Evolutionary conservation across 1,284 basidiomycete genomes (phyloP).

Genomic region (Leccinum subrobustum): DNA sequence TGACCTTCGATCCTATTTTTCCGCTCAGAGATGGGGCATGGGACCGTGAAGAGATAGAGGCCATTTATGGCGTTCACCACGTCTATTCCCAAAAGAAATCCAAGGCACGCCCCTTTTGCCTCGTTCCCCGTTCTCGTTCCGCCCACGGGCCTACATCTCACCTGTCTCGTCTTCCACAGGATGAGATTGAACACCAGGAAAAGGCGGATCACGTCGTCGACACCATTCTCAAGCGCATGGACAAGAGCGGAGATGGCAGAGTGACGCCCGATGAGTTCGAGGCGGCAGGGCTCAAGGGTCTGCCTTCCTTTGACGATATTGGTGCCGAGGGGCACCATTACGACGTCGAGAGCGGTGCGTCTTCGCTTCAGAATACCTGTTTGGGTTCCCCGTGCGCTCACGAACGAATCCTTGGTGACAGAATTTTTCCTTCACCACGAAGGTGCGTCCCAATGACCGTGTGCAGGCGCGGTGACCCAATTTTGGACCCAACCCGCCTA

Average conservation of each 20-base stretch:
- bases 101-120: conserved; percentile 41
- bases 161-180: conserved; percentile 37
- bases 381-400: neutral
- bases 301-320: conserved; percentile 87
- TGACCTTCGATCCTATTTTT: neutral
- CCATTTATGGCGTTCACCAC: conserved; percentile 95
- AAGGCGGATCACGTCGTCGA: conserved; percentile 85
- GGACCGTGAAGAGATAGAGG: conserved; percentile 83
- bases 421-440: conserved; percentile 94
- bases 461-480: neutral
- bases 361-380: neutral
- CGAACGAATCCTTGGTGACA: conserved; percentile 25
- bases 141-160: neutral
- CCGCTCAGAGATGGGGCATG: conserved; percentile 62
- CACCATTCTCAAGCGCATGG: conserved; percentile 73
- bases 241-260: conserved; percentile 77
- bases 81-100: conserved; percentile 88
- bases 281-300: conserved; percentile 69
- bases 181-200: conserved; percentile 77
- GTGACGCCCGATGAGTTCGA: conserved; percentile 82
- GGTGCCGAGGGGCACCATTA: conserved; percentile 94
- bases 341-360: conserved; percentile 80
- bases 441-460: conserved; percentile 47
- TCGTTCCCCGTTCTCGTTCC: neutral
- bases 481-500: neutral